phyloP scores from a whole-genome alignment of 176 grass and related monocot species.

The Aechmea fasciata region DNA sequence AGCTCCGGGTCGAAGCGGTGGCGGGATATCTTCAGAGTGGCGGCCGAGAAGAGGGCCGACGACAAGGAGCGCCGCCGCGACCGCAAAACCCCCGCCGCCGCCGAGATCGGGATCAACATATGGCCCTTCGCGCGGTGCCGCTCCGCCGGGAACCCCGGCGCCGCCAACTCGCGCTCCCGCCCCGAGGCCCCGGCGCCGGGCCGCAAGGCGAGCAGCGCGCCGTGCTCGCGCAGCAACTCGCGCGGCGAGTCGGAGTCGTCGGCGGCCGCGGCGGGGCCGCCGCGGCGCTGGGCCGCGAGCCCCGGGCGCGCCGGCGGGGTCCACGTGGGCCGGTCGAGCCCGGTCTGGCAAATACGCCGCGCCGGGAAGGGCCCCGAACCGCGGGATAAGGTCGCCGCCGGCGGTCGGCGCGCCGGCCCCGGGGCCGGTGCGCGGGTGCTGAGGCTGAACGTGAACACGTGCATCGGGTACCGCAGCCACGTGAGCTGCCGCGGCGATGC shows the following conservation, averaged over 20 bases:
- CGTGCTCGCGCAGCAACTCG: slow-evolving; percentile 85
- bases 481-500: slow-evolving; percentile 37
- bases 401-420: not conserved
- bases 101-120: slow-evolving; percentile 81
- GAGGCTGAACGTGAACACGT: slow-evolving; percentile 68
- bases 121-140: slow-evolving; percentile 77
- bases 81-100: not conserved
- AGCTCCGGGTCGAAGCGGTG: slow-evolving; percentile 48
- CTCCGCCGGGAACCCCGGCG: slow-evolving; percentile 39
- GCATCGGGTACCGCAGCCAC: slow-evolving; percentile 59
- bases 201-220: slow-evolving; percentile 58
- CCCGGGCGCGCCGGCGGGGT: slow-evolving; percentile 47
- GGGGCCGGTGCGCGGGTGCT: slow-evolving; percentile 29
- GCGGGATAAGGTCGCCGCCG: not conserved
- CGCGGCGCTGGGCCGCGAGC: slow-evolving; percentile 46
- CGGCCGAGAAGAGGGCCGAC: slow-evolving; percentile 34
- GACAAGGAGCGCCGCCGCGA: slow-evolving; percentile 18
- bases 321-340: slow-evolving; percentile 55
- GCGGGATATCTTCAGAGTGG: slow-evolving; percentile 56
- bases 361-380: not conserved
- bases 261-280: not conserved
- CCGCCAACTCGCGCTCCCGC: not conserved
- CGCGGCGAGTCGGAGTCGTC: slow-evolving; percentile 51
- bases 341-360: slow-evolving; percentile 62
- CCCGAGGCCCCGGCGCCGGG: not conserved